These are phyloP conservation scores for Diaporthe ampelina DNA, from an alignment of 2,329 filamentous ascomycete species.

Conservation along the genomic window DNA sequence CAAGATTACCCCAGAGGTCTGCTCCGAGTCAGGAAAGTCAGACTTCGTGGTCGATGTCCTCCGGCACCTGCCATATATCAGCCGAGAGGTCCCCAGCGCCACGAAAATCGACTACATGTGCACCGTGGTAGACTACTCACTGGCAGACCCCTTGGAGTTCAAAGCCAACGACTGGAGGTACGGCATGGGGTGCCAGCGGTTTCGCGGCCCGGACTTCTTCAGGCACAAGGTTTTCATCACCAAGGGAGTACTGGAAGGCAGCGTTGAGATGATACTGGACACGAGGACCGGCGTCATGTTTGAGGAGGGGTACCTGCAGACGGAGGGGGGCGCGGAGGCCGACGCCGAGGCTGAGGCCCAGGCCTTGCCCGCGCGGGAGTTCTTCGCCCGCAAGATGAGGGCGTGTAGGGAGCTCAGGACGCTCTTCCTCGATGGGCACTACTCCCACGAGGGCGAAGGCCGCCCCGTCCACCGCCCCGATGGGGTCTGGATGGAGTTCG, in stretches of 20 bases:
- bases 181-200: too few species aligned
- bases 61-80: not conserved
- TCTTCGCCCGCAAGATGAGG: not conserved
- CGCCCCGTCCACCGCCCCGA: too few species aligned
- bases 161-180: too few species aligned
- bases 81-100: too few species aligned
- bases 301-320: not conserved
- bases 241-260: not conserved
- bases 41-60: not conserved
- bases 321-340: too few species aligned
- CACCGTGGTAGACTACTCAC: not conserved
- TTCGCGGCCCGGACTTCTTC: too few species aligned
- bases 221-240: not conserved
- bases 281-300: not conserved
- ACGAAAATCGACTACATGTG: not conserved
- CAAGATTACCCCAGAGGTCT: not conserved
- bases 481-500: fast-evolving
- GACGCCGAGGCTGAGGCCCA: fast-evolving
- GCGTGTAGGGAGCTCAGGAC: not conserved
- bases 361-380: not conserved
- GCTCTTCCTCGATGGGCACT: not conserved
- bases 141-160: too few species aligned
- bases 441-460: not conserved
- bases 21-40: not conserved
- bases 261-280: not conserved